Base-by-base conservation (phyloP, 495 filamentous ascomycete genomes). In the Elaphomyces granulatus region DNA sequence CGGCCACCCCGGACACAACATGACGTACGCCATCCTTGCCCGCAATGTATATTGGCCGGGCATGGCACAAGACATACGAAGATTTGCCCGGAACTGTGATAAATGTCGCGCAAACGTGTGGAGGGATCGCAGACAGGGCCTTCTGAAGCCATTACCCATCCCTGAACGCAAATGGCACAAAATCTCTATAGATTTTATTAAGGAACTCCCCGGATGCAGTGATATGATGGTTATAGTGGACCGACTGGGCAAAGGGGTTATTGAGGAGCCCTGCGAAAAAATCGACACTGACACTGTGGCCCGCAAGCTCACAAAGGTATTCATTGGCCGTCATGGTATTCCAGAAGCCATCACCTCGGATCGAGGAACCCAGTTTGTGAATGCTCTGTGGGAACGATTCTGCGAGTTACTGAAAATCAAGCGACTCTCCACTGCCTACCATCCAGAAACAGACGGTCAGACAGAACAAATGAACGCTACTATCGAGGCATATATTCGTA, bases 391-490 rank as follows among this genome's bases (percentile, higher is more conserved):
- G 49, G 23, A 8, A 6, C 20, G 44, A 12, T 34, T 56, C 20
- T 52, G 44, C 21, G 10, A 32, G 16, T 32, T 47, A 6, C 37
- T 45, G 1, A 30, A 39, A 3, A 43, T 51, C n/a, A 15, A 45
- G 17, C 17, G 38, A 14, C 38, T 55, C 4, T 55, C 36, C 7
- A 55, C 52, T 3, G 42, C 46, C 3, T 43, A 44, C 9, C 44
- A 57, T 34, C 44, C 42, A 3, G 18, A 50, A 23, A 48, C 46
- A 3, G 41, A 55, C 32, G n/a, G n/a, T n/a, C n/a, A n/a, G n/a
- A n/a, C n/a, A n/a, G n/a, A n/a, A n/a, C n/a, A n/a, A n/a, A n/a
- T n/a, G n/a, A n/a, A n/a, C n/a, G n/a, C n/a, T n/a, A n/a, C n/a
- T n/a, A n/a, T n/a, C n/a, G n/a, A n/a, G n/a, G n/a, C n/a, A n/a